A percentile compares a stretch with the other conserved stretches of the same genome.
Evolutionary conservation across 2,329 filamentous ascomycete species (phyloP).

Genomic region (Claviceps capensis): DNA sequence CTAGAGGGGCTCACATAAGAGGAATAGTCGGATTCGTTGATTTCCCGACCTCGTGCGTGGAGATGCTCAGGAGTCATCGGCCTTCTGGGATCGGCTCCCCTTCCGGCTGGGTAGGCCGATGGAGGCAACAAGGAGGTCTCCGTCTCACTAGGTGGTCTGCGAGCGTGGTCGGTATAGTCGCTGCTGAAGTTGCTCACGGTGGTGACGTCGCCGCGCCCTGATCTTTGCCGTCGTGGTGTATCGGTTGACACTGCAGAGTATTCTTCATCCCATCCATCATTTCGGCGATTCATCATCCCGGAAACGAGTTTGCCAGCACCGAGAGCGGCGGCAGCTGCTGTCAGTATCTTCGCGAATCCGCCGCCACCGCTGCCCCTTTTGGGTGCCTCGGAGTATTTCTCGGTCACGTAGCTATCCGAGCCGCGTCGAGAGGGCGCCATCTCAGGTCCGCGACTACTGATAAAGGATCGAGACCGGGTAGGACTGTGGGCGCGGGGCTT

Average conservation of each 20-base stretch:
- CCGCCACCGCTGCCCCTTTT: conserved; percentile 29
- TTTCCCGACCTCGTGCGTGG: conserved; percentile 30
- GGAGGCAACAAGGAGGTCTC: conserved; percentile 32
- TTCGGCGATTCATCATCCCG: conserved; percentile 40
- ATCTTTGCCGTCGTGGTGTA: conserved; percentile 37
- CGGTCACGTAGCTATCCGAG: conserved; percentile 48
- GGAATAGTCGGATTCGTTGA: conserved; percentile 43
- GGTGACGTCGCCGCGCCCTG: conserved; percentile 20
- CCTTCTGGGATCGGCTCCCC: conserved; percentile 24
- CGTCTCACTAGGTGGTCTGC: conserved; percentile 13
- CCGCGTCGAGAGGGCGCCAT: conserved; percentile 37
- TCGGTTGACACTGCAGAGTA: conserved; percentile 51
- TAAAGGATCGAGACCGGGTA: conserved; percentile 23
- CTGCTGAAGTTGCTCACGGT: conserved; percentile 37
- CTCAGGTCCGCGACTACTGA: conserved; percentile 29
- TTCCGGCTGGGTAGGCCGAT: conserved; percentile 28
- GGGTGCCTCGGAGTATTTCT: conserved; percentile 46
- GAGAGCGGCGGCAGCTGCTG: conserved; percentile 45
- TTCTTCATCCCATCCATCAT: conserved; percentile 39
- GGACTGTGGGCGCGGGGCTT: conserved; percentile 28
- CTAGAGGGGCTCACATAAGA: conserved; percentile 51
- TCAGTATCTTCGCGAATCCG: conserved; percentile 46
- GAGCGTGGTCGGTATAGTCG: conserved; percentile 28
- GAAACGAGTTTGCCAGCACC: conserved; percentile 51
- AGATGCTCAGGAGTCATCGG: conserved; percentile 35